phyloP scores from a whole-genome alignment of 768 basidiomycete genomes.

The Mycena filopes region DNA sequence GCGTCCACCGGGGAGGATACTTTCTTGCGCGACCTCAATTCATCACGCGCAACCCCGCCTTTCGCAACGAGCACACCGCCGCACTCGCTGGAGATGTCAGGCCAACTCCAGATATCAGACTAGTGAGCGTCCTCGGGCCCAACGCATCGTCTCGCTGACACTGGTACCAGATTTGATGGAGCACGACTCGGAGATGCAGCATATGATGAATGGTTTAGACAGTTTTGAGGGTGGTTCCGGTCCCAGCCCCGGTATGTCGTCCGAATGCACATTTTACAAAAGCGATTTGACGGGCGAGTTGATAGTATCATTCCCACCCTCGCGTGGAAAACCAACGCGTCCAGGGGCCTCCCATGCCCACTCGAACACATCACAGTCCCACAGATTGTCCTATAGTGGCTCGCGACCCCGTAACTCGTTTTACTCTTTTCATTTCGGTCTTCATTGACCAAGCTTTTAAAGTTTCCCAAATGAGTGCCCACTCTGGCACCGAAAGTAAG shows the following conservation, averaged over 20 bases:
- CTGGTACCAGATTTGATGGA: constrained; percentile 69
- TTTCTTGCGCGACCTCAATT: constrained; percentile 50
- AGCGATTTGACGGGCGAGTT: not conserved
- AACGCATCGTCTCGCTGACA: constrained; percentile 20
- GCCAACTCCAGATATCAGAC: constrained; percentile 61
- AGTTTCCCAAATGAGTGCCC: constrained; percentile 34
- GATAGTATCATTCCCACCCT: constrained; percentile 36
- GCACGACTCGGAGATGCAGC: constrained; percentile 78
- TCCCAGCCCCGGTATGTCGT: constrained; percentile 32
- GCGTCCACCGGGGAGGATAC: constrained; percentile 44
- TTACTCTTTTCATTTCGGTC: not conserved
- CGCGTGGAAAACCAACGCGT: constrained; percentile 19
- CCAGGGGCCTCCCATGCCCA: constrained; percentile 15
- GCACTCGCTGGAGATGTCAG: constrained; percentile 65
- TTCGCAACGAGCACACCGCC: constrained; percentile 67
- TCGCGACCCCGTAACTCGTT: constrained; percentile 15
- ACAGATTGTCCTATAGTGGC: constrained; percentile 25
- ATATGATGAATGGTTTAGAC: constrained; percentile 65
- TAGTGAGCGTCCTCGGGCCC: constrained; percentile 53
- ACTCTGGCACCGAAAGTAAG: constrained; percentile 30
- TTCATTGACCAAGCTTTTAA: not conserved
- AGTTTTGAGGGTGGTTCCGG: constrained; percentile 57
- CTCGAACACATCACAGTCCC: constrained; percentile 6
- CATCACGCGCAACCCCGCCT: constrained; percentile 56
- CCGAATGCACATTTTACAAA: not conserved